These are phyloP conservation scores for Podaxis sp. DNA, from an alignment of 768 basidiomycete genomes.

Conservation along the genomic window DNA sequence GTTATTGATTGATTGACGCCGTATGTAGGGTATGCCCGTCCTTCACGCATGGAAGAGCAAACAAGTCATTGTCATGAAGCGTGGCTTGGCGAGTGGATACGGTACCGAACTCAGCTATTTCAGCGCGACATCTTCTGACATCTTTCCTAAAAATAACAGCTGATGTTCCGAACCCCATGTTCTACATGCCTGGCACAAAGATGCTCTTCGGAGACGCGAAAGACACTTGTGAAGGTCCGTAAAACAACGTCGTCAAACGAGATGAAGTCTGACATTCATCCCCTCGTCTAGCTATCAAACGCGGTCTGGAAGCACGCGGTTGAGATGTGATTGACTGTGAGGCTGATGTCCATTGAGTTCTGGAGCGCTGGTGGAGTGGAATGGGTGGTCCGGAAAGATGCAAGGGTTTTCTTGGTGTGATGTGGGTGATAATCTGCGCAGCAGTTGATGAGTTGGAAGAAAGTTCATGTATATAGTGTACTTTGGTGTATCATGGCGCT, in stretches of 20 bases:
- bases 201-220: conserved; percentile 95
- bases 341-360: not conserved
- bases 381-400: too few relatives aligned
- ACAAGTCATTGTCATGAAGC: conserved; percentile 90
- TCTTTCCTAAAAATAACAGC: conserved; percentile 41
- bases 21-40: conserved; percentile 77
- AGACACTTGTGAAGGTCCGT: conserved; percentile 79
- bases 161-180: conserved; percentile 92
- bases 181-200: conserved; percentile 87
- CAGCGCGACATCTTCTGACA: conserved; percentile 8
- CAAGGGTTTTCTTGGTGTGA: too few relatives aligned
- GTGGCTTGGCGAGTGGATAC: conserved; percentile 86
- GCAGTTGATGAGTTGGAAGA: too few relatives aligned
- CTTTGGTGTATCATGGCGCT: too few relatives aligned
- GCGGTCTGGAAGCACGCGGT: conserved; percentile 44
- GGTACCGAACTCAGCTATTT: conserved; percentile 42
- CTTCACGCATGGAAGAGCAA: conserved; percentile 93
- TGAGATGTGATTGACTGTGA: not conserved
- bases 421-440: too few relatives aligned
- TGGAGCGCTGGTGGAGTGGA: not conserved
- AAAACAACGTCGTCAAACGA: not conserved
- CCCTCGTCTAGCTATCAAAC: conserved; percentile 50
- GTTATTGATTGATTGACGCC: not conserved
- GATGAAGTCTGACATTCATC: conserved; percentile 5
- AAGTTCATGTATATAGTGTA: too few relatives aligned